Conservation (phyloP, 371 early-diverging fungal genomes). For the Amoeboradix gromovi region DNA sequence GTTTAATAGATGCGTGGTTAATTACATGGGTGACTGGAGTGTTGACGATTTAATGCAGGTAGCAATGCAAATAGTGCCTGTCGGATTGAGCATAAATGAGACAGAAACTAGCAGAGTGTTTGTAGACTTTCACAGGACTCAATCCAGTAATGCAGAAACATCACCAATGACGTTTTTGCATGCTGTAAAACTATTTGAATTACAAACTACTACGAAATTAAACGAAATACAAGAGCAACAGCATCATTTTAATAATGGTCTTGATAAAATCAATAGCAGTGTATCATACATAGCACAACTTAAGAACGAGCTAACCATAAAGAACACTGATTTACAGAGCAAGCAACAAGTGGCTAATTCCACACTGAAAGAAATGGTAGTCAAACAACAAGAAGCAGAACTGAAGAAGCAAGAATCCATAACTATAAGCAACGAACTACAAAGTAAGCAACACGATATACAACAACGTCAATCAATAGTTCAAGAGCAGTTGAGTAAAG, state of each 20-base stretch:
- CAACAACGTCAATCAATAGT: constrained; percentile 48
- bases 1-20: constrained; percentile 95
- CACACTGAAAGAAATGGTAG: constrained; percentile 80
- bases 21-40: constrained; percentile 97
- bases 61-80: constrained; percentile 29
- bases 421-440: constrained; percentile 43
- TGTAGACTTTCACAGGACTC: neutral
- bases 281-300: constrained; percentile 85
- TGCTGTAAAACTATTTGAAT: neutral
- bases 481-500: constrained; percentile 60
- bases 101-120: neutral
- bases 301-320: constrained; percentile 52
- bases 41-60: constrained; percentile 92
- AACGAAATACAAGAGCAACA: constrained; percentile 73
- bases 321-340: constrained; percentile 51
- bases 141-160: too few species aligned
- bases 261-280: constrained; percentile 79
- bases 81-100: neutral
- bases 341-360: constrained; percentile 74
- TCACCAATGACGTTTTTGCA: neutral
- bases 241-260: constrained; percentile 86
- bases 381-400: constrained; percentile 81
- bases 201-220: constrained; percentile 37
- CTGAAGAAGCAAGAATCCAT: constrained; percentile 53
- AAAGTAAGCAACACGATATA: constrained; percentile 41